Evolutionary conservation across 352 stramenopile species (phyloP), one percentile per base, ranked within the genome.

Genomic region (Phytopythium delawarense): DNA sequence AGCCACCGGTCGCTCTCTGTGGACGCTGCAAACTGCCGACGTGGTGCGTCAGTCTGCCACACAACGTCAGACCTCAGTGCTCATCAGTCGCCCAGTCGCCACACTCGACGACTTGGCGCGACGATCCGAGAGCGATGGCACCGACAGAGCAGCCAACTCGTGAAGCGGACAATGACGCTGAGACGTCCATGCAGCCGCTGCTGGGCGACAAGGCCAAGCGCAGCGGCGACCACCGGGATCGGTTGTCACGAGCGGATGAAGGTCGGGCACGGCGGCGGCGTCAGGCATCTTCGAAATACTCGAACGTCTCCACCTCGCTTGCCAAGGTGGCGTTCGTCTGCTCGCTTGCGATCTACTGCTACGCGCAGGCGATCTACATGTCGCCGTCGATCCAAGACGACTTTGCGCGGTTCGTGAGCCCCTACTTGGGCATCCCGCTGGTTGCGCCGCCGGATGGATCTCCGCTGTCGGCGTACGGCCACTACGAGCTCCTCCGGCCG

Each of bases 401-500:
- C 48, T 71, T 77, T 23, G 66, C 62, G 23, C 64, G 57, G 18
- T 61, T 63, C 1, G 63, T 77, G 45, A 63, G 63, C 59, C 62
- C 72, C 28, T 79, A 71, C 28, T 74, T 72, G 53, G 58, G 67
- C 8, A 61, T 76, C 16, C 61, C 71, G 16, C 40, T 72, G 54
- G 72, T 69, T 2, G 56, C 70, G 18, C 70, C 67, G 61, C 67
- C 70, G 28, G 60, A 63, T 2, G 63, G 65, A 5, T 67, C 66
- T 12, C 57, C 66, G 40, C 59, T 66, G 20, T 66, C 65, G 8
- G 64, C 53, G 50, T 72, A 70, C 4, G 64, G 63, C 5, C 75
- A 85, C 59, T 72, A 71, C 21, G 83, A 92, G 59, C 87, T 91
- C 72, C 64, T 80, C 12, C 67, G 66, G 8, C 67, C 76, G 8